phyloP scores from a whole-genome alignment of 371 early-diverging fungal genomes.

The Actinomortierella ambigua region DNA sequence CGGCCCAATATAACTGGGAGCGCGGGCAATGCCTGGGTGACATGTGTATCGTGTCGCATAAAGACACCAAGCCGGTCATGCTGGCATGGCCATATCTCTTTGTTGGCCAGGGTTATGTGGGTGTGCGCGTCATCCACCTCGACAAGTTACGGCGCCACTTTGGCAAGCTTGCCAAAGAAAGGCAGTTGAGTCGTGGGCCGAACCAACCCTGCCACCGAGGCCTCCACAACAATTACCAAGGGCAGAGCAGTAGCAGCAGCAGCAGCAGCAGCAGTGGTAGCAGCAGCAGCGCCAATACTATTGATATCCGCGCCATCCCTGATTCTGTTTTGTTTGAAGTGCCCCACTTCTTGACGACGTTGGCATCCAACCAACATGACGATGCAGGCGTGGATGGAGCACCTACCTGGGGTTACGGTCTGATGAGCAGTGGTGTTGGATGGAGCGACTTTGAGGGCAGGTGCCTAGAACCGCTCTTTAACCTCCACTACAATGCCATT shows the following conservation, averaged over 20 bases:
- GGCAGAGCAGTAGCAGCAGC: conserved; percentile 16
- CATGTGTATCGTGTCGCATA: conserved; percentile 7
- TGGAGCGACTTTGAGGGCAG: no score
- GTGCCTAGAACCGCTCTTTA: no score
- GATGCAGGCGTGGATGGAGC: no score
- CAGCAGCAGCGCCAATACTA: conserved; percentile 17
- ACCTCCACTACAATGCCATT: no score
- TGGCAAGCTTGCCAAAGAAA: conserved; percentile 1
- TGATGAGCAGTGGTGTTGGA: no score
- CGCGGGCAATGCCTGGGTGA: conserved; percentile 18
- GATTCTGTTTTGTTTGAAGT: not conserved
- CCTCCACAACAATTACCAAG: no score
- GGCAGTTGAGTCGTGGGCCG: not conserved
- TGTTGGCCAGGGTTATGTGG: conserved; percentile 17
- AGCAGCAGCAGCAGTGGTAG: conserved; percentile 22
- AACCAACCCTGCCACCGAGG: conserved; percentile 6
- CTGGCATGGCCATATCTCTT: conserved; percentile 33
- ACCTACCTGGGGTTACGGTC: no score
- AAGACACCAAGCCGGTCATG: conserved; percentile 21
- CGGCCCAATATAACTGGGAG: conserved; percentile 21
- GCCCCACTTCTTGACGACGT: no score
- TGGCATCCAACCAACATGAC: no score
- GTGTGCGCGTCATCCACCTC: conserved; percentile 14
- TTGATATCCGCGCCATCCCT: conserved; percentile 13
- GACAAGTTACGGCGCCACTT: conserved; percentile 6